These are phyloP conservation scores for Cylindrotheca closterium DNA, from an alignment of 108 stramenopile genomes.

Conservation along the genomic window DNA sequence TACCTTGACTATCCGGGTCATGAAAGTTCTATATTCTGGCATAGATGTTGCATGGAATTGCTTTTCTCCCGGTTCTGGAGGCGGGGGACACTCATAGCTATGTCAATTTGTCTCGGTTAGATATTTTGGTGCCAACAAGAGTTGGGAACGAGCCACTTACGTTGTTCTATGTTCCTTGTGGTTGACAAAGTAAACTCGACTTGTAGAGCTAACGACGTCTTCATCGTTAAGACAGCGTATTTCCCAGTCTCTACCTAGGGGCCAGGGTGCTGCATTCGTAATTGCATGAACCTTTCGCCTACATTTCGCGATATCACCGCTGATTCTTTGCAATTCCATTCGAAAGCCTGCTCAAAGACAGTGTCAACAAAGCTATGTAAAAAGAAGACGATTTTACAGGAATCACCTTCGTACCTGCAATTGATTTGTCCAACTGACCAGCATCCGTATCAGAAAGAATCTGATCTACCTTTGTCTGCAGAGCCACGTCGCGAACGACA, in stretches of 20 bases:
- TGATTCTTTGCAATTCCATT: constrained; percentile 59
- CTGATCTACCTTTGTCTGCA: constrained; percentile 75
- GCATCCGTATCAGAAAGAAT: constrained; percentile 61
- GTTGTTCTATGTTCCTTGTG: constrained; percentile 80
- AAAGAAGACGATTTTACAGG: too few relatives aligned
- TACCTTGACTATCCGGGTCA: constrained; percentile 63
- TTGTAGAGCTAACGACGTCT: constrained; percentile 41
- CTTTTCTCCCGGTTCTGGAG: constrained; percentile 73
- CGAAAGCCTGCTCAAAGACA: constrained; percentile 39
- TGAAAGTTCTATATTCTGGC: constrained; percentile 78
- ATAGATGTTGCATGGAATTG: constrained; percentile 58
- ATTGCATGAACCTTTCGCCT: constrained; percentile 75
- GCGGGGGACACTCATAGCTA: constrained; percentile 70
- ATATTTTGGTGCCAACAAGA: too few relatives aligned
- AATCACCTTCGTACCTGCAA: constrained; percentile 18
- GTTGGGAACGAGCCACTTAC: too few relatives aligned
- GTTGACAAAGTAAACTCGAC: constrained; percentile 82
- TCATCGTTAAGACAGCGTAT: constrained; percentile 90
- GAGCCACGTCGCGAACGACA: constrained; percentile 62
- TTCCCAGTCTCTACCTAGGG: constrained; percentile 87
- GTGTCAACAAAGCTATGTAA: not conserved
- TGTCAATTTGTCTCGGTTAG: too few relatives aligned
- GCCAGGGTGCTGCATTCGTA: constrained; percentile 57
- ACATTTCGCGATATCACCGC: constrained; percentile 51
- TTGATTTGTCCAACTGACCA: constrained; percentile 55